phyloP scores from a whole-genome alignment of 192 early-diverging fungal species.

The Coemansia sp. region DNA sequence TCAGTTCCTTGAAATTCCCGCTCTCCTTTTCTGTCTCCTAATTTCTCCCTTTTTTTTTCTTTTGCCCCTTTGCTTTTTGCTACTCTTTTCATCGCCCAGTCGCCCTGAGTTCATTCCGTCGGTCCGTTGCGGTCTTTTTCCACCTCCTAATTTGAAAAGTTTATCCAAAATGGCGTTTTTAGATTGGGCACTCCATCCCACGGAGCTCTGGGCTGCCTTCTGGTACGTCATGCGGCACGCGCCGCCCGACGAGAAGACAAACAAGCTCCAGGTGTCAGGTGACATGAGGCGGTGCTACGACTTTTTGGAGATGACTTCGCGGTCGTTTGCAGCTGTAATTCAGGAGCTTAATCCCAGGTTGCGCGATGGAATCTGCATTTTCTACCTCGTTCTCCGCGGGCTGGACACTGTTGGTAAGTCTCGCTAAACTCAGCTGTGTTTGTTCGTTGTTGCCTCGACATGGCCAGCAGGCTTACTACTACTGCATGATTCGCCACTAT shows the following conservation, averaged over 20 bases:
- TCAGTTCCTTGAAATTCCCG: background rate
- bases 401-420: constrained; percentile 86
- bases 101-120: background rate
- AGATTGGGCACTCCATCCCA: constrained; percentile 74
- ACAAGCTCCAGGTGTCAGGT: constrained; percentile 52
- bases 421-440: background rate
- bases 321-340: constrained; percentile 96
- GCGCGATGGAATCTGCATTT: constrained; percentile 85
- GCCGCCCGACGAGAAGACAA: constrained; percentile 58
- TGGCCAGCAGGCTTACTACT: background rate
- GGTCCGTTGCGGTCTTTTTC: background rate
- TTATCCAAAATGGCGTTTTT: constrained; percentile 53
- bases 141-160: background rate
- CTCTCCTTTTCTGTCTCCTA: background rate
- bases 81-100: background rate
- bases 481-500: background rate
- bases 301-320: constrained; percentile 90
- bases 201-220: constrained; percentile 81
- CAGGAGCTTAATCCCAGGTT: constrained; percentile 76
- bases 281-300: constrained; percentile 79
- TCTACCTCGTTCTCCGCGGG: constrained; percentile 93
- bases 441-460: background rate
- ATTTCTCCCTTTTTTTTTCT: background rate
- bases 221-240: constrained; percentile 61
- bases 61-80: background rate